phyloP scores from a whole-genome alignment of 805 yeast species.

The Spathaspora girioi region DNA sequence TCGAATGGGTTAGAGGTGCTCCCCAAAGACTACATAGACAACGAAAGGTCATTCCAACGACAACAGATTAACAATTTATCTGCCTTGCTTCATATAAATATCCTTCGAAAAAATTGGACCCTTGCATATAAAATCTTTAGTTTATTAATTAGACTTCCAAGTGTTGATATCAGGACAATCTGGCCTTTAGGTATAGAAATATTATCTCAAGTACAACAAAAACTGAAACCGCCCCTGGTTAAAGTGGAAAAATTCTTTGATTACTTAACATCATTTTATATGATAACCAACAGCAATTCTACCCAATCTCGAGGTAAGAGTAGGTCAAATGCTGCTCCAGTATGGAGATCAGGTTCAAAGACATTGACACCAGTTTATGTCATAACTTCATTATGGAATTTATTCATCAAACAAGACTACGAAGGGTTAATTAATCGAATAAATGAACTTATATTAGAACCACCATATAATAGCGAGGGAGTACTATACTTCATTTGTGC shows the following conservation, averaged over 20 bases:
- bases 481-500: constrained; percentile 29
- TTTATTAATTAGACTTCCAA: constrained; percentile 44
- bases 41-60: constrained; percentile 6
- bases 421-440: constrained; percentile 28
- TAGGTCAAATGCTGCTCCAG: constrained; percentile 24
- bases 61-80: constrained; percentile 34
- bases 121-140: constrained; percentile 52
- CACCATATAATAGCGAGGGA: constrained; percentile 43
- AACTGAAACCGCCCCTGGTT: neutral
- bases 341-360: constrained; percentile 37
- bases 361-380: constrained; percentile 40
- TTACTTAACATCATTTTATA: constrained; percentile 32
- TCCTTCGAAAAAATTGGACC: constrained; percentile 51
- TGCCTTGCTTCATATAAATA: constrained; percentile 45
- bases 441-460: constrained; percentile 35
- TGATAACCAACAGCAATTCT: constrained; percentile 10
- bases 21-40: neutral
- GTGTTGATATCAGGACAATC: constrained; percentile 49
- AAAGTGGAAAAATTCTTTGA: constrained; percentile 32
- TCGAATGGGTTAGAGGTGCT: constrained; percentile 21
- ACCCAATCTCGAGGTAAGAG: constrained; percentile 6
- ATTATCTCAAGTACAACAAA: constrained; percentile 15
- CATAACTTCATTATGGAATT: constrained; percentile 40
- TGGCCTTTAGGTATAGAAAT: constrained; percentile 69
- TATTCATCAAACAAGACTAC: constrained; percentile 33